These are phyloP conservation scores for Phytophthora melonis DNA, from an alignment of 352 stramenopile genomes.

Conservation along the genomic window DNA sequence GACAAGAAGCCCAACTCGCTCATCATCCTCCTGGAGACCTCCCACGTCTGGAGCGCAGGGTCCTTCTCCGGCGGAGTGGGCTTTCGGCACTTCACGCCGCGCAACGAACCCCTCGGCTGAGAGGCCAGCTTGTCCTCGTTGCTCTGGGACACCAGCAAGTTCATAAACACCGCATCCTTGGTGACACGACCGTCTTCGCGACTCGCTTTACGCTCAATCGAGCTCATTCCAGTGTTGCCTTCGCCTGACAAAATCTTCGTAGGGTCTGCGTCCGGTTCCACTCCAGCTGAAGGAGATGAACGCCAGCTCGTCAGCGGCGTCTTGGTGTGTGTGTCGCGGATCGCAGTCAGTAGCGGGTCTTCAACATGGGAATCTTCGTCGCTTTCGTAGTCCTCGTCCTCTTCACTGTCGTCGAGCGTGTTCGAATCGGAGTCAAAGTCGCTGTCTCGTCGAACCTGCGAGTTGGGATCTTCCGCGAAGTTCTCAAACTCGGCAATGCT, in stretches of 20 bases:
- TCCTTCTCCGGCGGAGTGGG: conserved; percentile 66
- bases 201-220: conserved; percentile 70
- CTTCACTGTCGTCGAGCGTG: conserved; percentile 36
- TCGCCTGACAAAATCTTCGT: conserved; percentile 60
- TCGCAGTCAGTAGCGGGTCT: conserved; percentile 73
- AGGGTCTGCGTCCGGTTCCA: conserved; percentile 24
- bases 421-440: conserved; percentile 37
- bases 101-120: conserved; percentile 28
- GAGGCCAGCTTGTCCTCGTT: conserved; percentile 57
- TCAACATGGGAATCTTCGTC: conserved; percentile 35
- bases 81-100: conserved; percentile 40
- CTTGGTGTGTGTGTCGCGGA: conserved; percentile 68
- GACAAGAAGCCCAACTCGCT: conserved; percentile 86
- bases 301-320: conserved; percentile 81
- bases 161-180: conserved; percentile 76
- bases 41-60: conserved; percentile 68
- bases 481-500: conserved; percentile 73
- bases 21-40: conserved; percentile 85
- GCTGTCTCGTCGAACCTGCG: conserved; percentile 20
- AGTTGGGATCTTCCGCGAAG: conserved; percentile 51
- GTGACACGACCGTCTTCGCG: conserved; percentile 61
- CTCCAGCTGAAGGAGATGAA: conserved; percentile 29
- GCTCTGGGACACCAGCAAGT: conserved; percentile 67
- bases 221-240: conserved; percentile 80
- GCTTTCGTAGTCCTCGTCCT: conserved; percentile 45